Percentiles rank a stretch among this genome's conserved stretches.
phyloP scores from a whole-genome alignment of 2,329 filamentous ascomycete species.

The Fusarium verrucosum region DNA sequence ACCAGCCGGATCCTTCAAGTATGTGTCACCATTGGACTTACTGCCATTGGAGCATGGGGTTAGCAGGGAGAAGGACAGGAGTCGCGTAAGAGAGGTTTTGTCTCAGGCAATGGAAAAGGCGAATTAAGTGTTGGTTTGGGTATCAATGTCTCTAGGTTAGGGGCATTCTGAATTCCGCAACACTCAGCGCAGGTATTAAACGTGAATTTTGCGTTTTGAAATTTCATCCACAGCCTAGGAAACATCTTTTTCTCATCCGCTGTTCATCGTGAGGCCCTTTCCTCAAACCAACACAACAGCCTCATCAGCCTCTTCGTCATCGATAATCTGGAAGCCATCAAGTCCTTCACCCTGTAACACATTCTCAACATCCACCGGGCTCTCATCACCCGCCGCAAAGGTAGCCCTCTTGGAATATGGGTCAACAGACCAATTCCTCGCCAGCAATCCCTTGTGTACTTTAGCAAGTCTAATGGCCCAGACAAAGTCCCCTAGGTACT shows the following conservation, averaged over 20 bases:
- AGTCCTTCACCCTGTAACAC: accelerated
- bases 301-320: not conserved
- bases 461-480: not conserved
- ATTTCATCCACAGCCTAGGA: too few species aligned
- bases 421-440: not conserved
- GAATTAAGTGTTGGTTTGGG: not conserved
- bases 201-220: too few species aligned
- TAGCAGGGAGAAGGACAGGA: not conserved
- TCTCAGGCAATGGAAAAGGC: not conserved
- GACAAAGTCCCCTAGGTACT: not conserved
- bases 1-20: not conserved
- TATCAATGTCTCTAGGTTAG: too few species aligned
- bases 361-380: not conserved
- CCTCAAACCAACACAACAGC: not conserved
- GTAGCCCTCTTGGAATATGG: not conserved
- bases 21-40: not conserved
- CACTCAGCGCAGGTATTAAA: too few species aligned
- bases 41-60: accelerated
- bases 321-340: accelerated
- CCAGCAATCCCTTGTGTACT: not conserved
- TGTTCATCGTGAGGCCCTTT: too few species aligned
- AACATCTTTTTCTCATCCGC: too few species aligned
- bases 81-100: not conserved
- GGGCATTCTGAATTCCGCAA: too few species aligned
- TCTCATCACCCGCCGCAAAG: not conserved